Conservation (phyloP, 2,329 filamentous ascomycete species). For the Colletotrichum viniferum region DNA sequence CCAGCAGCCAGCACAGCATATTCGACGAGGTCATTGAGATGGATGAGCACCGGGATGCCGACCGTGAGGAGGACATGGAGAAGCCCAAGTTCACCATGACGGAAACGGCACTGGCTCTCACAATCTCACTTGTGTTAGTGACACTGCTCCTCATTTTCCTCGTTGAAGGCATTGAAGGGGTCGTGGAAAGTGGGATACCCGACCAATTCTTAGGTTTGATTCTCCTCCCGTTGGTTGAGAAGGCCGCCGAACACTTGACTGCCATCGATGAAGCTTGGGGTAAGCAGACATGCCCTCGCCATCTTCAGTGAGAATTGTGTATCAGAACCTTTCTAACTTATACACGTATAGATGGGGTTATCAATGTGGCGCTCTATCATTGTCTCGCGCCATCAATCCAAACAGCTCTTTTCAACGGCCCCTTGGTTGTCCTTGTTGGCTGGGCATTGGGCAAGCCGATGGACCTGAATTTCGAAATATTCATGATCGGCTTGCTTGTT, state of each 20-base stretch:
- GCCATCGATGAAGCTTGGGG: constrained; percentile 72
- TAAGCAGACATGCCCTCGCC: constrained; percentile 19
- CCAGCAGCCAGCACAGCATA: constrained; percentile 67
- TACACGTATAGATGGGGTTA: constrained; percentile 53
- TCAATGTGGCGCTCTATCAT: constrained; percentile 74
- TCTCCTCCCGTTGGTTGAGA: constrained; percentile 71
- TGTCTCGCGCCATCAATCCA: constrained; percentile 77
- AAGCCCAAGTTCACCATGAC: constrained; percentile 70
- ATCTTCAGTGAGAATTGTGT: neutral
- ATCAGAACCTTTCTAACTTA: accelerated
- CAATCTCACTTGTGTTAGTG: constrained; percentile 61
- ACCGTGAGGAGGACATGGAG: constrained; percentile 58
- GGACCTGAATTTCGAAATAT: constrained; percentile 76
- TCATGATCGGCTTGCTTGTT: constrained; percentile 76
- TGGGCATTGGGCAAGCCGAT: constrained; percentile 70
- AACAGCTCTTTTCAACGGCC: constrained; percentile 76
- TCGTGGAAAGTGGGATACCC: constrained; percentile 34
- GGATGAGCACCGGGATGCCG: constrained; percentile 58
- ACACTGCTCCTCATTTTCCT: constrained; percentile 70
- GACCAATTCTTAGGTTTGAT: constrained; percentile 57
- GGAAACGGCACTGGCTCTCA: constrained; percentile 65
- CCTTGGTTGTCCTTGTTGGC: constrained; percentile 72
- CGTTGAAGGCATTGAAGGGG: constrained; percentile 67
- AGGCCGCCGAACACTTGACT: constrained; percentile 72
- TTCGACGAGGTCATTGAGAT: constrained; percentile 60